phyloP scores from a whole-genome alignment of 2,329 filamentous ascomycete species.

The Coleophoma crateriformis region DNA sequence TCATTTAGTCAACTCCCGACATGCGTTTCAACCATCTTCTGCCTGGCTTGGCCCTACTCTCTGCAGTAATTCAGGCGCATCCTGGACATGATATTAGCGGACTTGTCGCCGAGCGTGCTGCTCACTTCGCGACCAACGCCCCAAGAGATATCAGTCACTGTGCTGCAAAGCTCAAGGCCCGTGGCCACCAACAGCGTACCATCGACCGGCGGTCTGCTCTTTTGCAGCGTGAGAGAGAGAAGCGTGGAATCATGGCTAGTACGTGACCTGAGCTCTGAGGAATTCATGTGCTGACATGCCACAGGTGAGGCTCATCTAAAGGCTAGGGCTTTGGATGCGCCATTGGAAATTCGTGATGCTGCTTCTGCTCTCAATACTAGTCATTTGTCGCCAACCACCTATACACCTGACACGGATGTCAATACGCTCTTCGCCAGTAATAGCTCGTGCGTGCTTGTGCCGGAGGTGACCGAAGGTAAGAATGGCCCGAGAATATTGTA shows the following conservation, averaged over 20 bases:
- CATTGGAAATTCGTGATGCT: constrained; percentile 5
- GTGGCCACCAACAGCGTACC: not conserved
- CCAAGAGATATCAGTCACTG: not conserved
- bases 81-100: not conserved
- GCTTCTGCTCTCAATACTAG: constrained; percentile 8
- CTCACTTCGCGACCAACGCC: not conserved
- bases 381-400: constrained; percentile 18
- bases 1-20: not conserved
- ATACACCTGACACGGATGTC: constrained; percentile 27
- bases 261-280: not conserved
- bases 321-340: constrained; percentile 2
- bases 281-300: not conserved
- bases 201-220: constrained; percentile 1
- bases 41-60: not conserved
- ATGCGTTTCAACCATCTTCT: not conserved
- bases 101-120: not conserved
- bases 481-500: no score
- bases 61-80: not conserved
- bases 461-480: constrained; percentile 24
- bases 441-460: constrained; percentile 24
- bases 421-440: constrained; percentile 19
- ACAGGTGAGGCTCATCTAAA: constrained; percentile 8
- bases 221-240: constrained; percentile 4
- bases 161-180: not conserved
- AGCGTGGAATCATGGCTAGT: constrained; percentile 1